Evolutionary conservation across 768 basidiomycete genomes (phyloP), one percentile per base, ranked within the genome.

Genomic region (Boletus reticulatus): DNA sequence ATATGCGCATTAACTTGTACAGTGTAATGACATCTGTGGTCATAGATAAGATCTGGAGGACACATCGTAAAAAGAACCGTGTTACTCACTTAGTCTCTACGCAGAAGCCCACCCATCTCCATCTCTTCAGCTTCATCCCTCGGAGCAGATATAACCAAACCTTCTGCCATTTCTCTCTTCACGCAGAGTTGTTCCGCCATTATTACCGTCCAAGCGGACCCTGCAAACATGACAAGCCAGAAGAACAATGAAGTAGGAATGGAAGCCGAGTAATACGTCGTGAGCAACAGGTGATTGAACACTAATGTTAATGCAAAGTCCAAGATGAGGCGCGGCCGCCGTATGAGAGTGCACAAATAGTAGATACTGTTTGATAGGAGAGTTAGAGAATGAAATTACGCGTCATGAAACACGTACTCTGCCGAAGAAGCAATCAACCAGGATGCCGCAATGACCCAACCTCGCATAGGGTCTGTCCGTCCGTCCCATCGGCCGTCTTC

Each of bases 111-210:
- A 34, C 75, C 77, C 75, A 81, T 74, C 63, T 83, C 84, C 58
- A 87, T 78, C 43, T 85, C 80, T 41, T 84, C 82, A 19, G 67
- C 64, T 31, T 79, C 80, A 11, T 76, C 66, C 48, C 76, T 71
- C 38, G 74, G 71, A 38, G 65, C 67, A 45, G 76, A 73, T 36
- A 89, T 78, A 19, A 73, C 77, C 57, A 96, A 72, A 9, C 93
- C 94, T 67, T 95, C 92, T 19, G 76, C 74, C 92, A 97, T 92
- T 74, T 97, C 94, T 42, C 94, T 77, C 63, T 82, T 85, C 27
- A 96, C 89, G 67, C 96, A 95, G 27, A 97, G 77, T 64, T 98
- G 94, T 68, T 99, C 97, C 1, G 93, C 90, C 13, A 87, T 71
- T 50, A 94, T 78, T 58, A 98, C 82, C 56, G 86, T 89, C 38